Base-by-base conservation (phyloP, 148 eudicot species). In the Camellia granthamiana region DNA sequence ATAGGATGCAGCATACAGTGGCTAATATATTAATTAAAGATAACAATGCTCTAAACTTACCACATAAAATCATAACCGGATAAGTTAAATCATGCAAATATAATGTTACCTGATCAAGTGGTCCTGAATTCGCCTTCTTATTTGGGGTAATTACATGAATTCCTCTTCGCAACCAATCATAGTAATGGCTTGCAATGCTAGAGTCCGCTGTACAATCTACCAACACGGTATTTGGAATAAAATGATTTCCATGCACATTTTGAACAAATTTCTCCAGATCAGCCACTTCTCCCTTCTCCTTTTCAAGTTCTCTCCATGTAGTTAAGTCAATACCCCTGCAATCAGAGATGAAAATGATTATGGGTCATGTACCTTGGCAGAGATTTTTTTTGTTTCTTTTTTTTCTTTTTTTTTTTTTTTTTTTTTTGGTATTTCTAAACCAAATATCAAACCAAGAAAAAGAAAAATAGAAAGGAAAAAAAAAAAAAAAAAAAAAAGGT, bases 41-140 rank as follows among this genome's bases (percentile, higher is more conserved):
- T 6, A 74, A 47, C 42, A 61, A 38, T 74, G 51, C 49, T 30
- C 59, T 13, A 77, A 49, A 59, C 30, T n/a, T 18, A 41, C 59
- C 63, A 42, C 18, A 7, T 30, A 64, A 42, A 64, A 47, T 61
- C 21, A 14, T 41, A 72, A 52, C 60, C 18, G 5, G 59, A n/a
- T 6, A 49, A 11, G 38, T 8, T n/a, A 51, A 16, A 30, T 71
- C 55, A 14, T 0, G 19, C 44, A 62, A 51, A 10, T 6, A 7
- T 4, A 79, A 69, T 2, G 63, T 80, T 87, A 94, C 98, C 99
- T 91, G 91, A 78, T 96, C 95, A 83, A 96, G 98, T 74, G 99
- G 99, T 85, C 99, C 99, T 63, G 99, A 96, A 85, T 96, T 96
- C 66, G 99, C 98, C 88, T 92, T 96, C 85, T 96, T 93, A 78